Conservation (phyloP, 495 filamentous ascomycete genomes). For the Staphylotrichum tortipilum region DNA sequence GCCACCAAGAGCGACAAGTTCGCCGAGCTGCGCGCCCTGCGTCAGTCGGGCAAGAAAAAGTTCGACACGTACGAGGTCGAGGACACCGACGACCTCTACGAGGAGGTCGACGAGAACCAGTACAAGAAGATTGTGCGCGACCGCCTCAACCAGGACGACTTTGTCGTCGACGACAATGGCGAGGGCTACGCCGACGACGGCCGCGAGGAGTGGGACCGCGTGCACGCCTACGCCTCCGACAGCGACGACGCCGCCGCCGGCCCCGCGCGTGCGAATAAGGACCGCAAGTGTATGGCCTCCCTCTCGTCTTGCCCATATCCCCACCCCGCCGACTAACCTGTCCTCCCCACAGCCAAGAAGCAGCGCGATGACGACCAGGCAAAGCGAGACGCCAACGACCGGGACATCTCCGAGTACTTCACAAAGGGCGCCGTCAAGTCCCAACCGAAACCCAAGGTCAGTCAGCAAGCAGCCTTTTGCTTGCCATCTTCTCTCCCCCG, state of each 20-base stretch:
- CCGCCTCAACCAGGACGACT: constrained; percentile 88
- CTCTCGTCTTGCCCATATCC: neutral
- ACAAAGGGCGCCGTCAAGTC: constrained; percentile 58
- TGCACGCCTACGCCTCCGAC: constrained; percentile 57
- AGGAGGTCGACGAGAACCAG: constrained; percentile 92
- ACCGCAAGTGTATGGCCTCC: constrained; percentile 35
- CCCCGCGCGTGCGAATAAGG: constrained; percentile 50
- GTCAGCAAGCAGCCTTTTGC: no score
- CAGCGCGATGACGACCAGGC: constrained; percentile 86
- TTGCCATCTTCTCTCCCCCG: neutral
- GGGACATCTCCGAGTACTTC: constrained; percentile 90
- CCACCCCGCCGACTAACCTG: constrained; percentile 3
- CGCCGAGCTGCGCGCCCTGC: constrained; percentile 76
- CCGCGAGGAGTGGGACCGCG: constrained; percentile 87
- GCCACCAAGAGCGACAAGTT: constrained; percentile 43
- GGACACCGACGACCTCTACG: constrained; percentile 79
- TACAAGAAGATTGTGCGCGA: constrained; percentile 93
- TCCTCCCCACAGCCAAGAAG: constrained; percentile 54
- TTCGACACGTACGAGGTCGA: constrained; percentile 82
- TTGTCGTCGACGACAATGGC: constrained; percentile 91
- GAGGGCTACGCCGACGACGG: constrained; percentile 94
- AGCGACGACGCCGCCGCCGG: constrained; percentile 71
- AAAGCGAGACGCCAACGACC: constrained; percentile 76
- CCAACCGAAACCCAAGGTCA: constrained; percentile 72
- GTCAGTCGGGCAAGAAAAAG: constrained; percentile 81